A percentile compares a stretch with the other conserved stretches of the same genome.
Evolutionary conservation across 768 basidiomycete genomes (phyloP).

Genomic region (Pholiota molesta): DNA sequence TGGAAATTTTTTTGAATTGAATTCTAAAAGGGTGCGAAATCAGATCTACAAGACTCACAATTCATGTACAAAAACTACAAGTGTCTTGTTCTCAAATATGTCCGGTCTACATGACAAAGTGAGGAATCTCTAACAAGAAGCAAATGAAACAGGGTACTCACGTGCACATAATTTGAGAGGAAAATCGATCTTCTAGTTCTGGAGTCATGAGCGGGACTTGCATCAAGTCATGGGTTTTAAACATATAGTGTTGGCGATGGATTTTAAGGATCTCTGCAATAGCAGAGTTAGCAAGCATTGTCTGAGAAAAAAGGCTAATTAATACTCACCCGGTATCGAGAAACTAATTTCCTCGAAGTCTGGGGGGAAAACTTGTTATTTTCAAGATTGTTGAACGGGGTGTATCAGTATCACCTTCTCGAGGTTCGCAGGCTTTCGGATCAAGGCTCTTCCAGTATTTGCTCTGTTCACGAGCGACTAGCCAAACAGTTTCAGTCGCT

Average conservation of each 20-base stretch:
- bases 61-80: slow-evolving; percentile 92
- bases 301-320: neutral
- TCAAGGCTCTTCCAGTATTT: slow-evolving; percentile 91
- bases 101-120: slow-evolving; percentile 54
- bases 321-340: slow-evolving; percentile 63
- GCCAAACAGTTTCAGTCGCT: slow-evolving; percentile 88
- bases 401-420: slow-evolving; percentile 57
- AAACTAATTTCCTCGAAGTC: slow-evolving; percentile 64
- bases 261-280: slow-evolving; percentile 79
- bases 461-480: slow-evolving; percentile 85
- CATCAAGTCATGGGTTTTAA: slow-evolving; percentile 75
- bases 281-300: neutral
- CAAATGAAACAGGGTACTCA: slow-evolving; percentile 33
- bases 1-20: too few relatives aligned
- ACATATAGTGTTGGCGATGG: slow-evolving; percentile 85
- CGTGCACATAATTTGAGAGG: slow-evolving; percentile 89
- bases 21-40: neutral
- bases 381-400: neutral
- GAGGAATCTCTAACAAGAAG: slow-evolving; percentile 3
- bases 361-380: slow-evolving; percentile 28
- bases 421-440: slow-evolving; percentile 80
- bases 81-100: slow-evolving; percentile 72
- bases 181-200: slow-evolving; percentile 72
- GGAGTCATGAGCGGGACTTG: slow-evolving; percentile 74
- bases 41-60: slow-evolving; percentile 60